Evolutionary conservation across 2,329 filamentous ascomycete genomes (phyloP).

Genomic region (Harringtonia lauricola): DNA sequence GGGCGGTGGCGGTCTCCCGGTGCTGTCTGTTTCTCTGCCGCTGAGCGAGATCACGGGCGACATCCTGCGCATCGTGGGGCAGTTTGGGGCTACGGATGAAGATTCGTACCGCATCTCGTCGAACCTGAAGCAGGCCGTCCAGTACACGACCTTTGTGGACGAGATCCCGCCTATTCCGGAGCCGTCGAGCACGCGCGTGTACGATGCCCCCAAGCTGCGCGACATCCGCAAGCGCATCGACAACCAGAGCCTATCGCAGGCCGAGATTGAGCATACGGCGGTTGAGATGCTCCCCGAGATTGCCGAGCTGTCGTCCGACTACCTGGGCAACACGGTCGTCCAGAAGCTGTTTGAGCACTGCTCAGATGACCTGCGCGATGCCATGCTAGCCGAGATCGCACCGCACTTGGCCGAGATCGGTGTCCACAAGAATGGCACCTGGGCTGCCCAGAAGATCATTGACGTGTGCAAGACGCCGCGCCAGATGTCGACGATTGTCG

Average conservation of each 20-base stretch:
- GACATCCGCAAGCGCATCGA: conserved; percentile 97
- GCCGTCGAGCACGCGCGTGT: conserved; percentile 75
- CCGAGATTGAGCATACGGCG: conserved; percentile 87
- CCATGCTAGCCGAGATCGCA: conserved; percentile 79
- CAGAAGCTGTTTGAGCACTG: conserved; percentile 98
- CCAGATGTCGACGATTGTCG: conserved; percentile 77
- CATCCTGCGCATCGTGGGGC: conserved; percentile 73
- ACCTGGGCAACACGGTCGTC: conserved; percentile 97
- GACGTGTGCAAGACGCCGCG: conserved; percentile 79
- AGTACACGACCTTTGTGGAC: conserved; percentile 58
- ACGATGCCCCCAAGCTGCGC: conserved; percentile 87
- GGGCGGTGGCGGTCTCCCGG: conserved; percentile 23
- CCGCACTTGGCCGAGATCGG: conserved; percentile 94
- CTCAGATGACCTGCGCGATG: conserved; percentile 79
- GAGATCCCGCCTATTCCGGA: conserved; percentile 88
- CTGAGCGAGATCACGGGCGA: conserved; percentile 71
- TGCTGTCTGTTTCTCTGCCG: conserved; percentile 56
- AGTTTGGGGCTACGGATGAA: conserved; percentile 76
- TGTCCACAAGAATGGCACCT: conserved; percentile 97
- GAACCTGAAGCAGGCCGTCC: conserved; percentile 66
- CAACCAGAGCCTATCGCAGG: conserved; percentile 74
- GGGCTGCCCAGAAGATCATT: conserved; percentile 99
- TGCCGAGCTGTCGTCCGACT: conserved; percentile 88
- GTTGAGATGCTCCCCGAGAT: conserved; percentile 94
- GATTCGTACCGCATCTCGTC: conserved; percentile 62